A percentile compares a stretch with the other conserved stretches of the same genome.
Conservation (phyloP, 768 basidiomycete species). For the Hortiboletus flavorubellus region DNA sequence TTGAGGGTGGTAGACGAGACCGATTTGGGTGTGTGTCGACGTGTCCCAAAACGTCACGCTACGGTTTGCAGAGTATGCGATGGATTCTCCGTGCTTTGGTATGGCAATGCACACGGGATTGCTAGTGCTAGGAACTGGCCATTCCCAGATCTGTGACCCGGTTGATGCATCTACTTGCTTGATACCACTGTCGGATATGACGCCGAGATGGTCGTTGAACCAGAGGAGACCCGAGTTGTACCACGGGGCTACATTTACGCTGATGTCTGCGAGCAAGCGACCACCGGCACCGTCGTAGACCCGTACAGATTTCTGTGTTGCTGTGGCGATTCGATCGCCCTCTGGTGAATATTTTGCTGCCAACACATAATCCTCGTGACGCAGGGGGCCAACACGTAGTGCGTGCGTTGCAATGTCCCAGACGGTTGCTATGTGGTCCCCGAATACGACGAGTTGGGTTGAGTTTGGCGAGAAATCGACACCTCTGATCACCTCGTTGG, state of each 20-base stretch:
- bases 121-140: neutral
- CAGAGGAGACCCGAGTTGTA: no score
- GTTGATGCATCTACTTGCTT: neutral
- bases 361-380: no score
- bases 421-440: neutral
- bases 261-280: no score
- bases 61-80: neutral
- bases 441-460: no score
- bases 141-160: neutral
- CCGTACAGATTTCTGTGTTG: neutral
- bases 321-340: neutral
- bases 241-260: no score
- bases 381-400: no score
- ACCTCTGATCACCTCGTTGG: neutral
- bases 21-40: neutral
- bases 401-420: no score
- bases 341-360: no score
- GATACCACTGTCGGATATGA: neutral
- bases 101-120: neutral
- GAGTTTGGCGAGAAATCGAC: neutral
- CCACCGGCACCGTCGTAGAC: neutral
- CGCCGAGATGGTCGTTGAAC: neutral
- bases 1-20: neutral
- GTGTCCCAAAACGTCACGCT: neutral
- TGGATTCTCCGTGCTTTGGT: neutral